A percentile compares a stretch with the other conserved stretches of the same genome.
These are phyloP conservation scores for Akebia trifoliata DNA, from an alignment of 164 flowering plant species.

Conservation along the genomic window DNA sequence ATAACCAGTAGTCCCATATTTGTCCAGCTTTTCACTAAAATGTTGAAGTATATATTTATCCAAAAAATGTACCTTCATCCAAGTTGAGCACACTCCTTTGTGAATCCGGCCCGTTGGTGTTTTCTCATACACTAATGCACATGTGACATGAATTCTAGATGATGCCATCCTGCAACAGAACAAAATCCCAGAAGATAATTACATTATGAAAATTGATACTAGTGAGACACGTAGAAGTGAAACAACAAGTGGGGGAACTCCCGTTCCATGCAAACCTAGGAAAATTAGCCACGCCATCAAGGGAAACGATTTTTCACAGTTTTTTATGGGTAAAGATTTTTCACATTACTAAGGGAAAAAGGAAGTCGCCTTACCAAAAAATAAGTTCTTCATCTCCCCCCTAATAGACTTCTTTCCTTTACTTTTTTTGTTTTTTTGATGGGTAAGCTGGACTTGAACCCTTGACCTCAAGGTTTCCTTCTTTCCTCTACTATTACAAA, in stretches of 20 bases:
- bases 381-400: too few species aligned
- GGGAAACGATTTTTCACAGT: background rate
- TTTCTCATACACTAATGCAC: slow-evolving; percentile 82
- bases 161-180: slow-evolving; percentile 64
- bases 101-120: slow-evolving; percentile 88
- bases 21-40: background rate
- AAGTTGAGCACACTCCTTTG: slow-evolving; percentile 93
- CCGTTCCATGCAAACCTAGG: background rate
- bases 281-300: background rate
- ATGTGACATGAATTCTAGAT: slow-evolving; percentile 88
- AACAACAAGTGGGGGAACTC: background rate
- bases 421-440: too few species aligned
- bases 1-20: background rate
- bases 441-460: too few species aligned
- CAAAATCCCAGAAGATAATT: slow-evolving; percentile 5
- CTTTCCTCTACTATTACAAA: too few species aligned
- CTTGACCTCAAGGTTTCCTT: too few species aligned
- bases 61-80: slow-evolving; percentile 84
- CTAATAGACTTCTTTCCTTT: too few species aligned
- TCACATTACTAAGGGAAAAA: too few species aligned
- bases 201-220: background rate
- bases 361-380: too few species aligned
- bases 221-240: background rate
- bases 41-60: background rate
- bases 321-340: too few species aligned